Evolutionary conservation across 768 basidiomycete species (phyloP).

Genomic region (Cystobasidium onofrii): DNA sequence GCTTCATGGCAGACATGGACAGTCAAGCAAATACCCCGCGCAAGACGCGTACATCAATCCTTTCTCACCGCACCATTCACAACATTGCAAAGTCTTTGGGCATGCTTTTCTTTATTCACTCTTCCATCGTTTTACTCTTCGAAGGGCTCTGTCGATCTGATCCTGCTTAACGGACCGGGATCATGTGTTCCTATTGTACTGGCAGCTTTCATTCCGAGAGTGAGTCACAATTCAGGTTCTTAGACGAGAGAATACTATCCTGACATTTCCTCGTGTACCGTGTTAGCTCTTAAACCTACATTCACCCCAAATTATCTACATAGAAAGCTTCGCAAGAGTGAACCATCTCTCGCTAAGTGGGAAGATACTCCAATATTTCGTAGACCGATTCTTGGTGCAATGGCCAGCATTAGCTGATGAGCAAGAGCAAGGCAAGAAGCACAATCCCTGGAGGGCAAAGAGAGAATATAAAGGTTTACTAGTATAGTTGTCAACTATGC

Average conservation of each 20-base stretch:
- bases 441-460: not conserved
- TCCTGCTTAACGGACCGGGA: slow-evolving; percentile 90
- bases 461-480: slow-evolving; percentile 13
- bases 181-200: slow-evolving; percentile 75
- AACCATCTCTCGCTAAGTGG: slow-evolving; percentile 71
- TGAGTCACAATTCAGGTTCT: no score
- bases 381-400: slow-evolving; percentile 85
- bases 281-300: slow-evolving; percentile 64
- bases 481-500: no score
- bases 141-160: slow-evolving; percentile 57
- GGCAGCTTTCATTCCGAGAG: slow-evolving; percentile 50
- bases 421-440: not conserved
- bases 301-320: slow-evolving; percentile 68
- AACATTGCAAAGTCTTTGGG: slow-evolving; percentile 56
- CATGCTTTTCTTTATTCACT: slow-evolving; percentile 58
- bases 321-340: slow-evolving; percentile 91
- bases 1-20: slow-evolving; percentile 48
- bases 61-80: slow-evolving; percentile 63
- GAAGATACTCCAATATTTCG: slow-evolving; percentile 67
- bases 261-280: no score
- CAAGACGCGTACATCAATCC: slow-evolving; percentile 75
- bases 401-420: slow-evolving; percentile 61
- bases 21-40: slow-evolving; percentile 69
- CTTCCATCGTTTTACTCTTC: slow-evolving; percentile 50
- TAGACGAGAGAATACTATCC: no score